Evolutionary conservation across 2,329 filamentous ascomycete genomes (phyloP), one percentile per base, ranked within the genome.

Genomic region (Parascedosporium putredinis): DNA sequence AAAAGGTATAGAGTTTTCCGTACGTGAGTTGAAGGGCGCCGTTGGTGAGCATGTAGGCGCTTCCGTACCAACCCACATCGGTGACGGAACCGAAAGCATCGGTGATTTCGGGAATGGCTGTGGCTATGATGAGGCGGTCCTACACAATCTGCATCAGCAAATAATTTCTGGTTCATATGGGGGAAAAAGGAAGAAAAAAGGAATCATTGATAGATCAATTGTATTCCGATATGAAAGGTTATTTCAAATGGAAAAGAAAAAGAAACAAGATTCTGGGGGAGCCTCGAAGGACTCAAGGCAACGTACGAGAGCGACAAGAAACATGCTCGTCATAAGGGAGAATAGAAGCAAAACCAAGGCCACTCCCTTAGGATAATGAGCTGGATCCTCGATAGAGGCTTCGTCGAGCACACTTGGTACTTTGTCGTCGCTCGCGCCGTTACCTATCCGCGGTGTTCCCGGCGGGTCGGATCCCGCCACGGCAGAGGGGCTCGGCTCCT

Each of bases 51-150:
- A 63, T 52, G 50, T 62, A 63, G 8, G 57, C 55, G 45, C 55
- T 58, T 27, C 56, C 59, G 52, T 62, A 62, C 62, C 61, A 63
- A 45, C 62, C 58, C 12, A 62, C 55, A 44, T 63, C 59, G 4
- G 54, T 52, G 20, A 60, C 53, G 16, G 58, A 60, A 50, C 58
- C 52, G 49, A 63, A 62, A 34, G 58, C 57, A 50, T 62, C 55
- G 12, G 58, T 61, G 51, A 63, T 62, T 45, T 54, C 52, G 6
- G 60, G 60, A 7, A 62, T 54, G 7, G 59, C 57, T 1, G 65
- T 68, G 5, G 65, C 59, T 24, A 67, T 59, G 45, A 67, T 66
- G 3, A 64, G 65, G 48, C 60, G 60, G 53, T 65, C 63, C 61
- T 62, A 46, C 16, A 18, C 5, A 10, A 25, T 4, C n/a, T n/a